phyloP scores from a whole-genome alignment of 176 grass and related monocot species.

The Rhipidocladum racemiflorum region DNA sequence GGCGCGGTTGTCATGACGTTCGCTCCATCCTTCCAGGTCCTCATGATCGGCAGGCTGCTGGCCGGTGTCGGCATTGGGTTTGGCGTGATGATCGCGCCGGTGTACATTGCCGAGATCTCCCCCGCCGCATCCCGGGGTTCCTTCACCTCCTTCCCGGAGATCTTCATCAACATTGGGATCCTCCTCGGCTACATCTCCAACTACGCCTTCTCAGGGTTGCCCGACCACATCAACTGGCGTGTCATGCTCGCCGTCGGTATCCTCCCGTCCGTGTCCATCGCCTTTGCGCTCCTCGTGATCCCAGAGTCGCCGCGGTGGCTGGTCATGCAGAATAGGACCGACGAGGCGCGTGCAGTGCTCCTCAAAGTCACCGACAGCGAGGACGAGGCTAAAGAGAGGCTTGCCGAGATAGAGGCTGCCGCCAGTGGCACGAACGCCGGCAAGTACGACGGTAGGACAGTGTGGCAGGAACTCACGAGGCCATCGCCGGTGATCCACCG shows the following conservation, averaged over 20 bases:
- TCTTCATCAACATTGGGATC: slow-evolving; percentile 75
- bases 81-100: slow-evolving; percentile 72
- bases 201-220: slow-evolving; percentile 45
- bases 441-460: not conserved
- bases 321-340: slow-evolving; percentile 35
- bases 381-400: slow-evolving; percentile 41
- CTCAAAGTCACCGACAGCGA: slow-evolving; percentile 40
- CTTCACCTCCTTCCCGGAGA: slow-evolving; percentile 64
- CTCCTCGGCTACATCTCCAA: slow-evolving; percentile 77
- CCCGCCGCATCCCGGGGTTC: slow-evolving; percentile 54
- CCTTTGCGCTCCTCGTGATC: slow-evolving; percentile 55
- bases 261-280: slow-evolving; percentile 59
- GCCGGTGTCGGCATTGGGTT: slow-evolving; percentile 69
- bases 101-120: slow-evolving; percentile 77
- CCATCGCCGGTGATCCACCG: slow-evolving; percentile 54
- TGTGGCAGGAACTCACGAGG: slow-evolving; percentile 48
- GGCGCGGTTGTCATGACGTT: slow-evolving; percentile 58
- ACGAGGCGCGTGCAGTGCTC: slow-evolving; percentile 56
- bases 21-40: slow-evolving; percentile 52
- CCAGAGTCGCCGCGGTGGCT: slow-evolving; percentile 84
- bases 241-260: slow-evolving; percentile 67
- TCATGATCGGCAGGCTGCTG: slow-evolving; percentile 65
- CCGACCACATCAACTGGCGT: slow-evolving; percentile 56
- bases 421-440: not conserved
- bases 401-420: slow-evolving; percentile 60